Evolutionary conservation across 2,329 filamentous ascomycete genomes (phyloP), one percentile per base, ranked within the genome.

Genomic region (Alternaria longipes): DNA sequence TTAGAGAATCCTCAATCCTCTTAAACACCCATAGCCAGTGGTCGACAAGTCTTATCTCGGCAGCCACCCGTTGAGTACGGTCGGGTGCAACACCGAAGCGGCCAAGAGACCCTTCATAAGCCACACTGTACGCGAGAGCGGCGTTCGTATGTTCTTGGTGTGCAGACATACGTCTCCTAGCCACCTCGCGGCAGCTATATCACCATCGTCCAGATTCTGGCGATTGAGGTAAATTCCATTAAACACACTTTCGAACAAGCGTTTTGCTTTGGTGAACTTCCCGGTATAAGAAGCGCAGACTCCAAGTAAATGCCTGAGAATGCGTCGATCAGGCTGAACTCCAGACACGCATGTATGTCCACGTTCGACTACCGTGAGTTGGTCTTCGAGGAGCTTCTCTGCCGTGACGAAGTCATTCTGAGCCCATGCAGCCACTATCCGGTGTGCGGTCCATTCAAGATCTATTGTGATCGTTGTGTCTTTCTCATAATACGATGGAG

Each of bases 111-210:
- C 70, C 75, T 38, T 75, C 65, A 14, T 71, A 64, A 9, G 73
- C 72, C 14, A 76, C 64, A n/a, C 70, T 66, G 60, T 72, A 76
- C 1, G 73, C 74, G 4, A 76, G 55, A 9, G 67, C 67, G 12
- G 74, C 68, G 59, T 76, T 76, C 5, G 65, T 28, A 20, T 70
- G 65, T 41, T 77, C 68, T 34, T 70, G 69, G 72, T 61, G 9
- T 74, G 69, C 3, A 78, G 58, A 52, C 74, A 77, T 14, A 68
- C 64, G 53, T 78, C 74, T 8, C 75, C 74, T 11, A 78, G 65
- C 74, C 74, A 77, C 14, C 72, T 67, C 18, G 73, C 71, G 22
- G 74, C 73, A 12, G 74, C 73, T 34, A 77, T 74, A 49, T 76
- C 74, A 4, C 73, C 74, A 40, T 76, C 73, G 38, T 76, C 74